Evolutionary conservation across 2,329 filamentous ascomycete genomes (phyloP).

Genomic region (Pleochaeta shiraiana): DNA sequence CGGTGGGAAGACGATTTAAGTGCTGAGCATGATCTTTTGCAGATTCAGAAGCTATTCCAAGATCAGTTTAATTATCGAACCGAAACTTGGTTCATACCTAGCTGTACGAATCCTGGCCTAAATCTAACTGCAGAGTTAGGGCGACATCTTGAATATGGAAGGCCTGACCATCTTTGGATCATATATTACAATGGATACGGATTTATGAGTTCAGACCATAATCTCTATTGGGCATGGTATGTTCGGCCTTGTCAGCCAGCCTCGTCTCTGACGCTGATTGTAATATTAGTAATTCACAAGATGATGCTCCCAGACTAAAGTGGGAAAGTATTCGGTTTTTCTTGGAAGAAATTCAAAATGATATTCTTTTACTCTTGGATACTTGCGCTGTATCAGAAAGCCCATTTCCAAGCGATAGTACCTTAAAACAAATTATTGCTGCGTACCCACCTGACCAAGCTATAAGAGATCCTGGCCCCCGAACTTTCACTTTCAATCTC

Average conservation of each 20-base stretch:
- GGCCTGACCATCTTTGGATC: slow-evolving; percentile 36
- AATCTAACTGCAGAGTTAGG: slow-evolving; percentile 39
- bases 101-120: slow-evolving; percentile 33
- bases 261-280: slow-evolving; percentile 19
- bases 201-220: slow-evolving; percentile 33
- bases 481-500: slow-evolving; percentile 36
- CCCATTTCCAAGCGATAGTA: slow-evolving; percentile 28
- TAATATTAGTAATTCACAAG: slow-evolving; percentile 28
- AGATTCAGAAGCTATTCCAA: slow-evolving; percentile 34
- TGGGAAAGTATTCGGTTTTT: slow-evolving; percentile 41
- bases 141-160: slow-evolving; percentile 34
- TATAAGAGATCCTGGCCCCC: slow-evolving; percentile 23
- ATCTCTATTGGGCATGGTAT: slow-evolving; percentile 46
- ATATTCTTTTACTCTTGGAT: slow-evolving; percentile 39
- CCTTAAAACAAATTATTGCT: slow-evolving; percentile 39
- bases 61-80: slow-evolving; percentile 38
- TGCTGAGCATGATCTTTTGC: slow-evolving; percentile 29
- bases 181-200: slow-evolving; percentile 43
- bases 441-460: slow-evolving; percentile 33
- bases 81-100: slow-evolving; percentile 38
- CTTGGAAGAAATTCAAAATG: slow-evolving; percentile 39
- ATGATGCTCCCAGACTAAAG: slow-evolving; percentile 37
- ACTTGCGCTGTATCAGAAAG: slow-evolving; percentile 34
- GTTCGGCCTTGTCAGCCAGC: slow-evolving; percentile 17
- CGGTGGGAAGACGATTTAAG: slow-evolving; percentile 38